Evolutionary conservation across 176 grass and related monocot species (phyloP).

Genomic region (Typha latifolia): DNA sequence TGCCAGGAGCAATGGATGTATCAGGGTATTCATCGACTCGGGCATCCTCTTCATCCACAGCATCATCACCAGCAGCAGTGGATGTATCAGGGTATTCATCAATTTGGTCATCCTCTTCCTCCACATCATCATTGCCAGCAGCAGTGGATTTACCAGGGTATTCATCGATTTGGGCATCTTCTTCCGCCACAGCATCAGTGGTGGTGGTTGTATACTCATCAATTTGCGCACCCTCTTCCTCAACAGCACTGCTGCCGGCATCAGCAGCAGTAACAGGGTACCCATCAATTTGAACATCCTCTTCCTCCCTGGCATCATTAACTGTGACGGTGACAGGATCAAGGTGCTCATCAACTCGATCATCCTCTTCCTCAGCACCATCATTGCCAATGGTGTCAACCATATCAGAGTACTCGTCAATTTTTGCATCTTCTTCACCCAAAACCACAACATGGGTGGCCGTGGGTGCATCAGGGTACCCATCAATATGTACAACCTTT

Average conservation of each 20-base stretch:
- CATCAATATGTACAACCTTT: background rate
- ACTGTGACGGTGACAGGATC: background rate
- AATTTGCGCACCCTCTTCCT: constrained; percentile 10
- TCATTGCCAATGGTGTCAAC: background rate
- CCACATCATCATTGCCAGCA: constrained; percentile 15
- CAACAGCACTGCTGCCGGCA: background rate
- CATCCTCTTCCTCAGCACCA: background rate
- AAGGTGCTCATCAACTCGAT: background rate
- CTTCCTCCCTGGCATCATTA: constrained; percentile 5
- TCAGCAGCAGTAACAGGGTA: background rate
- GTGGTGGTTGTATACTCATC: background rate
- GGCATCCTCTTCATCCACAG: constrained; percentile 20
- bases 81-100: background rate
- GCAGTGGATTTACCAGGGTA: background rate
- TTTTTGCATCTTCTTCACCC: background rate
- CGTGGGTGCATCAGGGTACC: background rate
- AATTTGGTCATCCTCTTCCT: background rate
- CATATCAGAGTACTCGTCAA: background rate
- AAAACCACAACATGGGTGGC: background rate
- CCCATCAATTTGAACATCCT: background rate
- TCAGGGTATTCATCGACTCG: constrained; percentile 5
- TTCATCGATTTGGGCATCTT: constrained; percentile 10
- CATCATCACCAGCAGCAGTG: constrained; percentile 18
- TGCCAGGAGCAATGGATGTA: constrained; percentile 5
- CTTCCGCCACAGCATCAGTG: constrained; percentile 4